Evolutionary conservation across 345 rosid genomes (phyloP).

Genomic region (Dipteronia sinensis): DNA sequence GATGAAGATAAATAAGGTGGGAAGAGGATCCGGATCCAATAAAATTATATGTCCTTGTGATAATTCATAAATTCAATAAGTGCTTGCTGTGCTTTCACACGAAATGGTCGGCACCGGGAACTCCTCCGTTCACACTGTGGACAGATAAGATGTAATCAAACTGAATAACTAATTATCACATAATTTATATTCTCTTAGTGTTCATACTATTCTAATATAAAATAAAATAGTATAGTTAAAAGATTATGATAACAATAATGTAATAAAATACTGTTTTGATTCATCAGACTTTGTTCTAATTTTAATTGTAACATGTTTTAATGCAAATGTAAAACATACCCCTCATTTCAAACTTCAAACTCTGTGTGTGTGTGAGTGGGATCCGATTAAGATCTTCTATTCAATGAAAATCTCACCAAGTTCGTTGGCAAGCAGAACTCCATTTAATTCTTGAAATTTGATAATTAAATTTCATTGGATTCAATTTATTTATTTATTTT

Average conservation of each 20-base stretch:
- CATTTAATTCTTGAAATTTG: neutral
- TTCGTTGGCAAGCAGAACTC: neutral
- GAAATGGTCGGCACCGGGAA: neutral
- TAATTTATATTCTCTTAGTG: neutral
- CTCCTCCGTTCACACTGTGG: constrained; percentile 8
- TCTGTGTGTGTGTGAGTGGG: neutral
- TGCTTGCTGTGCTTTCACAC: neutral
- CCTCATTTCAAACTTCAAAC: neutral
- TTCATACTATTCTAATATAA: too few relatives aligned
- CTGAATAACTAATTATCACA: too few relatives aligned
- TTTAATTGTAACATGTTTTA: too few relatives aligned
- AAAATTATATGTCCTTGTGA: too few relatives aligned
- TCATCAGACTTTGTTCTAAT: neutral
- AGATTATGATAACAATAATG: too few relatives aligned
- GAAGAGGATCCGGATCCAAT: too few relatives aligned
- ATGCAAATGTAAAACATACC: too few relatives aligned
- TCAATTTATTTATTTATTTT: too few relatives aligned
- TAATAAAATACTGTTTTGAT: neutral
- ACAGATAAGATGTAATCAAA: neutral
- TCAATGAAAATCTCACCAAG: neutral
- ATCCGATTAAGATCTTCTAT: too few relatives aligned
- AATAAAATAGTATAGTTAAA: too few relatives aligned
- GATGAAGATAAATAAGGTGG: too few relatives aligned
- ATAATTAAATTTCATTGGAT: neutral
- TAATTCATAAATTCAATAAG: too few relatives aligned